Evolutionary conservation across 108 stramenopile genomes (phyloP), one percentile per base, ranked within the genome.

Genomic region (Seminavis robusta): DNA sequence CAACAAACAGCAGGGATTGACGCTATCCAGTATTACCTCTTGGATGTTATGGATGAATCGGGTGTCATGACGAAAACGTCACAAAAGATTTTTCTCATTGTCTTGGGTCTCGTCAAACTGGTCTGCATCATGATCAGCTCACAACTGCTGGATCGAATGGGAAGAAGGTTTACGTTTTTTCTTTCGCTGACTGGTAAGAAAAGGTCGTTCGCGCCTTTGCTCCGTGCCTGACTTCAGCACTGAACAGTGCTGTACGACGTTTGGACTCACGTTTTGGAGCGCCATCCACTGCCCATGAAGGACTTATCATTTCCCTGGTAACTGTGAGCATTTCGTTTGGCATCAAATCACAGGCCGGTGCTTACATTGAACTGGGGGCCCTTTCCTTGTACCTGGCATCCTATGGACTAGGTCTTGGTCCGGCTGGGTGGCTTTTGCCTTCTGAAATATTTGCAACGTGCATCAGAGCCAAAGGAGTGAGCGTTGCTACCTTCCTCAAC

Each of bases 401-500:
- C 50, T 88, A 84, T 59, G 63, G 63, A 27, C 34, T 90, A 39
- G 92, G 92, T 19, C 73, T 84, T 64, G 86, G 85, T 8, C 82
- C 88, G 4, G 71, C 74, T 3, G 65, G 65, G 10, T 93, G 92
- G 92, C 66, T 85, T 0, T 60, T 88, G 11, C 66, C 79, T 3
- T 77, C 86, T 21, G 92, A 93, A 55, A 74, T 90, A 7, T 93
- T 88, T 63, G 46, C 72, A 28, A 81, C 65, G 33, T 63, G 55
- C 39, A 83, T 90, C 40, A 78, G 92, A 2, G 86, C 84, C 23
- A 88, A 79, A 47, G 92, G 84, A 38, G 86, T 90, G 88, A 80
- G 81, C 32, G 49, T 93, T 19, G 71, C 83, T 17, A 84, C 86
- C 0, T 84, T 85, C 40, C 48, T 81, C 50, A 93, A 93, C 61